phyloP scores from a whole-genome alignment of 768 basidiomycete genomes.

The Xerocomus brunneocitrinus region DNA sequence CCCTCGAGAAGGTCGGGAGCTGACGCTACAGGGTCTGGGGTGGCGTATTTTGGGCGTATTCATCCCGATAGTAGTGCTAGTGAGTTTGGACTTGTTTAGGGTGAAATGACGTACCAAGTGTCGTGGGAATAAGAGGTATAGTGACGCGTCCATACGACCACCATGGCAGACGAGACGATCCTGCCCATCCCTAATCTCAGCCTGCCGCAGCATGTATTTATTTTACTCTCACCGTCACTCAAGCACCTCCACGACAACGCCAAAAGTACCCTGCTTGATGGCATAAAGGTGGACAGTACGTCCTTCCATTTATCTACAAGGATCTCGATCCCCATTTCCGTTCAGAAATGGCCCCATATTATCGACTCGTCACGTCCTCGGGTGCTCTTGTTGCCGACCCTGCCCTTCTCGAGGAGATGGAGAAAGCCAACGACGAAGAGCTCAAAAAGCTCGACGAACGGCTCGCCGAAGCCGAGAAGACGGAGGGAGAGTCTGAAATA shows the following conservation, averaged over 20 bases:
- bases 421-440: constrained; percentile 62
- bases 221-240: constrained; percentile 59
- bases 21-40: too few species aligned
- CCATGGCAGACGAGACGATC: constrained; percentile 81
- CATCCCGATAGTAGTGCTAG: too few species aligned
- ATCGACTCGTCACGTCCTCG: constrained; percentile 51
- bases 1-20: too few species aligned
- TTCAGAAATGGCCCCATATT: constrained; percentile 88
- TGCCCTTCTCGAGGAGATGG: constrained; percentile 22
- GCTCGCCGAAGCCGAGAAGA: constrained; percentile 82
- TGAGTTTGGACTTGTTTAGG: too few species aligned
- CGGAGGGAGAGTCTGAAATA: constrained; percentile 91
- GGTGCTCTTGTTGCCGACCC: constrained; percentile 42
- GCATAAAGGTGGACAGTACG: constrained; percentile 77
- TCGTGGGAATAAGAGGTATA: background rate
- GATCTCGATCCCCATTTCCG: background rate
- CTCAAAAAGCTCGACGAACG: constrained; percentile 72
- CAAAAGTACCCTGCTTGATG: constrained; percentile 57
- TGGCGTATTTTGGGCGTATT: too few species aligned
- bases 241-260: constrained; percentile 65
- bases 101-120: background rate
- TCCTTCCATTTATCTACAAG: constrained; percentile 10
- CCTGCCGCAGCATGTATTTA: constrained; percentile 76
- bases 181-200: constrained; percentile 84
- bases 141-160: constrained; percentile 18